These are phyloP conservation scores for Pseudofabraea citricarpa DNA, from an alignment of 2,329 filamentous ascomycete genomes.

Conservation along the genomic window DNA sequence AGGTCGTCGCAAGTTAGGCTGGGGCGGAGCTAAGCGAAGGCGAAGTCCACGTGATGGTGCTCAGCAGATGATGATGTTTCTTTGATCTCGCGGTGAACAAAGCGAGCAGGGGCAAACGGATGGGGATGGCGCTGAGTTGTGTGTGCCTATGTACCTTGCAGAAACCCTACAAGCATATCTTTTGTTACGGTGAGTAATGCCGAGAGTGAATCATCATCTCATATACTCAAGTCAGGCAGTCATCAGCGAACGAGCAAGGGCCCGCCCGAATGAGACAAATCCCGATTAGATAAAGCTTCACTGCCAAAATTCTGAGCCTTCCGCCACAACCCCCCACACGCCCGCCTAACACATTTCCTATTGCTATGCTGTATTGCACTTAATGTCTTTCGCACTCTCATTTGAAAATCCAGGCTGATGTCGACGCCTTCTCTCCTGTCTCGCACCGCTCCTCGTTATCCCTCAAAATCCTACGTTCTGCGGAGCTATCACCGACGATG, in stretches of 20 bases:
- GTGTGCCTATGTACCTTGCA: too few relatives aligned
- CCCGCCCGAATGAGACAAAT: too few relatives aligned
- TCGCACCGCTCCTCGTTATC: slow-evolving; percentile 16
- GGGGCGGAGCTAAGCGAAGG: slow-evolving; percentile 2
- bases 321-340: background rate
- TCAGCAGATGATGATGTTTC: too few relatives aligned
- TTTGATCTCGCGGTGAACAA: background rate
- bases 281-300: background rate
- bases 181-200: background rate
- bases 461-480: slow-evolving; percentile 10
- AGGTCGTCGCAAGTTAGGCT: slow-evolving; percentile 4
- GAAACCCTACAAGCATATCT: too few relatives aligned
- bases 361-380: slow-evolving; percentile 1
- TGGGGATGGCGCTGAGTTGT: too few relatives aligned
- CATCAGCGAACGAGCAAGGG: too few relatives aligned
- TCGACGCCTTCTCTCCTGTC: slow-evolving; percentile 20
- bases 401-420: slow-evolving; percentile 22
- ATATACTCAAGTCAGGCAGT: too few relatives aligned
- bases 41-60: background rate
- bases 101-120: background rate
- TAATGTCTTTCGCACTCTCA: slow-evolving; percentile 14
- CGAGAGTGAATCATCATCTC: too few relatives aligned
- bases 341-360: background rate
- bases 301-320: background rate
- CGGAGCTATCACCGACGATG: slow-evolving; percentile 5